Percentiles rank a stretch among this genome's conserved stretches.
phyloP scores from a whole-genome alignment of 768 basidiomycete genomes.

The Agrocybe pediades region DNA sequence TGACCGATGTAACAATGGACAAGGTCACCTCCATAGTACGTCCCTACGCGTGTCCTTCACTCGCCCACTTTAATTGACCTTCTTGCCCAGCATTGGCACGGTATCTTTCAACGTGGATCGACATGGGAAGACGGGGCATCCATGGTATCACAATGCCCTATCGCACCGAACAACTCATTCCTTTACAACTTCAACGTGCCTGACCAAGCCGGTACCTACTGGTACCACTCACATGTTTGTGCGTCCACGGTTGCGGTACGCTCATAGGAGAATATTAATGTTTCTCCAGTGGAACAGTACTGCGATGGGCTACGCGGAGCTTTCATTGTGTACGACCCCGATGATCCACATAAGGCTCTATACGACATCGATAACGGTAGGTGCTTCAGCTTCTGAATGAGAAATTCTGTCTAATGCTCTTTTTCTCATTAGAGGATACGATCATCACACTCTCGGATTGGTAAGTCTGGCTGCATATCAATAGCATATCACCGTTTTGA shows the following conservation, averaged over 20 bases:
- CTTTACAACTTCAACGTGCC: constrained; percentile 15
- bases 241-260: background rate
- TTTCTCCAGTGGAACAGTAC: constrained; percentile 42
- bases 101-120: constrained; percentile 36
- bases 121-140: constrained; percentile 43
- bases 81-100: constrained; percentile 45
- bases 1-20: constrained; percentile 51
- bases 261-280: background rate
- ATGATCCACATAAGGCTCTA: constrained; percentile 20
- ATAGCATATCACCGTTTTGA: background rate
- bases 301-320: constrained; percentile 55
- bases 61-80: background rate
- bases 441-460: constrained; percentile 32
- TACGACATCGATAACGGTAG: constrained; percentile 41
- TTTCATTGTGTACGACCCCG: constrained; percentile 21
- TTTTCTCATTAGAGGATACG: constrained; percentile 26
- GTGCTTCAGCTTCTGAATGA: background rate
- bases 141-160: constrained; percentile 44
- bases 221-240: constrained; percentile 42
- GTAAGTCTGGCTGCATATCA: constrained; percentile 25
- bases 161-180: constrained; percentile 36
- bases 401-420: background rate
- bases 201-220: constrained; percentile 44
- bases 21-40: constrained; percentile 52
- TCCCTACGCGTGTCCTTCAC: background rate